These are phyloP conservation scores for Xerocomellus chrysenteron DNA, from an alignment of 768 basidiomycete genomes.

Conservation along the genomic window DNA sequence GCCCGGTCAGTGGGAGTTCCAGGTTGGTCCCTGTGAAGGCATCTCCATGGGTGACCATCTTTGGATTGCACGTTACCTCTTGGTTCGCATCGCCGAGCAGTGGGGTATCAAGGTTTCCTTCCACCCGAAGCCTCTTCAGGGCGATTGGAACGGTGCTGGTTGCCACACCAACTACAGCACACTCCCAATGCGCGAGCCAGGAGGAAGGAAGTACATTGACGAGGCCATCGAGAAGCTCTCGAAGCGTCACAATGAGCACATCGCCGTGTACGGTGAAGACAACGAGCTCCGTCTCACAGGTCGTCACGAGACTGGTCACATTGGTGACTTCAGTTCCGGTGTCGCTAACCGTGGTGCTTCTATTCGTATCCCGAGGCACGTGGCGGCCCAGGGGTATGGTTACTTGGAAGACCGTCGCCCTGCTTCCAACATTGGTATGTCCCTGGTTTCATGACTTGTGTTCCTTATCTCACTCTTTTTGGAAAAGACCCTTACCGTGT, in stretches of 20 bases:
- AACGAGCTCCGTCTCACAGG: conserved; percentile 96
- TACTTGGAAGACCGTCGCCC: conserved; percentile 97
- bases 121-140: conserved; percentile 97
- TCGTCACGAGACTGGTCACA: conserved; percentile 96
- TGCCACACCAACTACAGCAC: conserved; percentile 99
- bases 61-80: conserved; percentile 98
- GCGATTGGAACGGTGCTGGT: conserved; percentile 99
- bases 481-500: conserved; percentile 89
- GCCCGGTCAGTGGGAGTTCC: conserved; percentile 99
- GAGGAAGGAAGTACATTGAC: conserved; percentile 91
- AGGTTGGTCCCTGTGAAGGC: conserved; percentile 97
- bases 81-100: conserved; percentile 94
- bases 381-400: conserved; percentile 88
- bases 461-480: conserved; percentile 8
- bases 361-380: conserved; percentile 93
- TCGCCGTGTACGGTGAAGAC: conserved; percentile 96
- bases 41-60: conserved; percentile 99
- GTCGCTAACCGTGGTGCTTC: conserved; percentile 98
- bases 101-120: conserved; percentile 97
- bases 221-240: conserved; percentile 91
- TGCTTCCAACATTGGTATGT: conserved; percentile 91
- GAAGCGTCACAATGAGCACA: conserved; percentile 91
- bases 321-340: conserved; percentile 86
- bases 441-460: background rate
- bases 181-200: conserved; percentile 88